These are phyloP conservation scores for Leccinellum albellum DNA, from an alignment of 768 basidiomycete species.

Conservation along the genomic window DNA sequence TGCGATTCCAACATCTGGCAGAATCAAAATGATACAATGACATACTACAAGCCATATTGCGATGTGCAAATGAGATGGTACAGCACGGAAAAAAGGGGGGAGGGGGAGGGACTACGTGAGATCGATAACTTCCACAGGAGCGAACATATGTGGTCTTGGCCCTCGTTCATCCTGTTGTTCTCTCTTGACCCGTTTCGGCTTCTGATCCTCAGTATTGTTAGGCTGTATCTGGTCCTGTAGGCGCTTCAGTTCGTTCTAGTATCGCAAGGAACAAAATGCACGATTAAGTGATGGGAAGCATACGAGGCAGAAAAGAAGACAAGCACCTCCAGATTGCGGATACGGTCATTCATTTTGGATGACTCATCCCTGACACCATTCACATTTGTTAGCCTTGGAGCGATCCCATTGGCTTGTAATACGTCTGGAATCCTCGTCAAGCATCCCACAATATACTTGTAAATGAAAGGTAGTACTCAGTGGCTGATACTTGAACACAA, in stretches of 20 bases:
- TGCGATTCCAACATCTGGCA: too few relatives aligned
- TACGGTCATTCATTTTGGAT: not conserved
- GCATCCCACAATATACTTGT: not conserved
- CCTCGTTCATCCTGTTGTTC: not conserved
- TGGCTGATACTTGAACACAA: not conserved
- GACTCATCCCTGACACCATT: not conserved
- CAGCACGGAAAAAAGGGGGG: too few relatives aligned
- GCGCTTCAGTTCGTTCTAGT: constrained; percentile 16
- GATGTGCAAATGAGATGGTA: too few relatives aligned
- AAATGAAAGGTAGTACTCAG: not conserved
- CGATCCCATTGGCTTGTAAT: not conserved
- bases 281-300: not conserved
- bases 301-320: not conserved
- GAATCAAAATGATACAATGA: too few relatives aligned
- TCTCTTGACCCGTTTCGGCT: constrained; percentile 17
- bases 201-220: constrained; percentile 1
- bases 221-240: constrained; percentile 7
- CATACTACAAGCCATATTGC: too few relatives aligned
- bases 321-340: constrained; percentile 9
- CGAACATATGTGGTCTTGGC: not conserved
- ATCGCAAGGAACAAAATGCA: not conserved
- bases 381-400: too few relatives aligned
- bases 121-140: constrained; percentile 14
- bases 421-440: not conserved
- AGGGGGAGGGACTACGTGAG: constrained; percentile 14